A percentile compares a stretch with the other conserved stretches of the same genome.
phyloP scores from a whole-genome alignment of 352 stramenopile genomes.

The Globisporangium nagaii region DNA sequence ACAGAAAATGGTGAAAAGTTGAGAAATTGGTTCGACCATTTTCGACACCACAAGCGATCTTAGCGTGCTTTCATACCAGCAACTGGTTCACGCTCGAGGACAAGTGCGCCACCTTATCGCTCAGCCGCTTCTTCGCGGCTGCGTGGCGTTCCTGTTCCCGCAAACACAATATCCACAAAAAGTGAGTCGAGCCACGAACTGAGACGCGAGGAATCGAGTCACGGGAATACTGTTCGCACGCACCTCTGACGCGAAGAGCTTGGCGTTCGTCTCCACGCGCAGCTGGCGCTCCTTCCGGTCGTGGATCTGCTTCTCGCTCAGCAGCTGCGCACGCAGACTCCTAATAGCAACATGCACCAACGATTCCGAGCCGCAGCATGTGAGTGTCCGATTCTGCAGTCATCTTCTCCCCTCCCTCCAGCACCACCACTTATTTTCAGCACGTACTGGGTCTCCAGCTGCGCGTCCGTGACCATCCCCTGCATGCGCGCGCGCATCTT shows the following conservation, averaged over 20 bases:
- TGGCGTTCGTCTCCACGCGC: conserved; percentile 34
- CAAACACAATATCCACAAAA: not conserved
- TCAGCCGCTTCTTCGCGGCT: conserved; percentile 32
- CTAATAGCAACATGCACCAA: conserved; percentile 15
- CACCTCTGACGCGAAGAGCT: conserved; percentile 34
- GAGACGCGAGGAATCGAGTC: no score
- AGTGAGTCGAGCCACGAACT: no score
- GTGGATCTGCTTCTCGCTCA: conserved; percentile 24
- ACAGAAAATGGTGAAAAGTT: not conserved
- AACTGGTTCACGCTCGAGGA: conserved; percentile 31
- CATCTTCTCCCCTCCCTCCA: no score
- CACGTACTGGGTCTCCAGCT: conserved; percentile 40
- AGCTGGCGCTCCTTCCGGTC: conserved; percentile 45
- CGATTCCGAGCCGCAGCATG: no score
- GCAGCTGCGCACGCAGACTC: conserved; percentile 35
- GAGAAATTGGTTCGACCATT: not conserved
- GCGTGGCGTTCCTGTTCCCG: conserved; percentile 29
- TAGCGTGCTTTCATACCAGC: conserved; percentile 12
- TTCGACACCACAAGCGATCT: not conserved
- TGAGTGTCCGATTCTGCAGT: no score
- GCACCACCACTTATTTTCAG: not conserved
- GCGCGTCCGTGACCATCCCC: conserved; percentile 37
- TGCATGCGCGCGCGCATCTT: conserved; percentile 48
- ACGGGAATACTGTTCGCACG: no score
- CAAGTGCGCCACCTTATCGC: conserved; percentile 19